Evolutionary conservation across 2,329 filamentous ascomycete genomes (phyloP).

Genomic region (Trichoderma atrobrunneum): DNA sequence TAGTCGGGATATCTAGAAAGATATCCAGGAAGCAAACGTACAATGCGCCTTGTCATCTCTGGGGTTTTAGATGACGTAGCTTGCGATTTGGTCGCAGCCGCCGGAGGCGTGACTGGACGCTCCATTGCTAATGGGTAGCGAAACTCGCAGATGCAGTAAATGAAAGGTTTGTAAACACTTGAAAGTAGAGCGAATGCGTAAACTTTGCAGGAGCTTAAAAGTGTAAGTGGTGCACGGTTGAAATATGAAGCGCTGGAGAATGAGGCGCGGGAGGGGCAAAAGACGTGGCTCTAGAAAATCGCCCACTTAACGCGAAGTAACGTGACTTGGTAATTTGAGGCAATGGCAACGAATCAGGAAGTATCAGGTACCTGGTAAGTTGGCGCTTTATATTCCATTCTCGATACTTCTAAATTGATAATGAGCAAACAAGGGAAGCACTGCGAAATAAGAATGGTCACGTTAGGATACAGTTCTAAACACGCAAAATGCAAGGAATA

Average conservation of each 20-base stretch:
- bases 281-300: conserved; percentile 22
- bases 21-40: conserved; percentile 32
- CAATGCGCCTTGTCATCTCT: conserved; percentile 54
- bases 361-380: not conserved
- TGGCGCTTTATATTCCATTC: too few species aligned
- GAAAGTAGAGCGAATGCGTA: not conserved
- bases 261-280: conserved; percentile 27
- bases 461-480: not conserved
- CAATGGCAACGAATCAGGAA: not conserved
- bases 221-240: not conserved
- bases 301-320: conserved; percentile 32
- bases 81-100: conserved; percentile 30
- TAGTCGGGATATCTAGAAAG: not conserved
- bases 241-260: not conserved
- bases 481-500: not conserved
- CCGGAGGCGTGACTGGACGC: conserved; percentile 46
- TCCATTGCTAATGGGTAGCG: conserved; percentile 39
- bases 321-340: conserved; percentile 25
- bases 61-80: conserved; percentile 50
- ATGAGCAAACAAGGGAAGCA: too few species aligned
- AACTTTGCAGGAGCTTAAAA: not conserved
- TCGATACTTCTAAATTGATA: too few species aligned
- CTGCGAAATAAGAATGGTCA: not conserved
- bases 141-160: not conserved
- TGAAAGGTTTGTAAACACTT: too few species aligned